Base-by-base conservation (phyloP, 805 yeast genomes). In the Myxozyma geophila region DNA sequence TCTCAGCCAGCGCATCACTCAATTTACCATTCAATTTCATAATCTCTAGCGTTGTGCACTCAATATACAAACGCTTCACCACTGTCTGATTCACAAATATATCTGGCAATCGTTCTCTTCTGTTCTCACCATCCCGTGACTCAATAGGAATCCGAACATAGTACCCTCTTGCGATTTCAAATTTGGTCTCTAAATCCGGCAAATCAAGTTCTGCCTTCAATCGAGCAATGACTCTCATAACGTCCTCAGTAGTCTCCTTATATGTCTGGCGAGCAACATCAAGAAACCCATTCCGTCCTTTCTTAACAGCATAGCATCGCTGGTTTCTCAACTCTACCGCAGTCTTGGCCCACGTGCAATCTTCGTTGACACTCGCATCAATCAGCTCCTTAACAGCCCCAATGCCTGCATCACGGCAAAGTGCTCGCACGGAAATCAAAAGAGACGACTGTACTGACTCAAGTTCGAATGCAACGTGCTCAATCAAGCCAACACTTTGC, bases 181-280 rank as follows among this genome's bases (percentile, higher is more conserved):
- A 81, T 9, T 70, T 66, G 28, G 75, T 72, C 37, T 76, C 79
- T 13, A 80, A 46, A 0, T 61, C 55, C 0, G 60, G 56, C 0
- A 79, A 35, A 0, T 66, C 68, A 56, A 71, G 59, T 15, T 73
- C 69, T 13, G 68, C 70, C 0, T 73, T 67, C 8, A 79, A 36
- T 0, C 50, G 37, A 0, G 73, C 74, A 1, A 79, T 67, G 0
- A 70, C 71, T 7, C 61, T 54, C 17, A 76, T 52, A 1, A 80
- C 72, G 54, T 80, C 81, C 54, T 79, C 79, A 7, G 77, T 70
- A 5, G 76, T 69, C 5, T 69, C 73, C 56, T 77, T 75, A 60
- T 81, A 81, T 0, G 80, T 59, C 62, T 79, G 77, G 47, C 84
- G 71, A 2, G 82, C 80, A 0, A 80, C 76, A 68, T 80, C 83